Evolutionary conservation across 495 filamentous ascomycete species (phyloP).

Genomic region (Endocarpon pusillum): DNA sequence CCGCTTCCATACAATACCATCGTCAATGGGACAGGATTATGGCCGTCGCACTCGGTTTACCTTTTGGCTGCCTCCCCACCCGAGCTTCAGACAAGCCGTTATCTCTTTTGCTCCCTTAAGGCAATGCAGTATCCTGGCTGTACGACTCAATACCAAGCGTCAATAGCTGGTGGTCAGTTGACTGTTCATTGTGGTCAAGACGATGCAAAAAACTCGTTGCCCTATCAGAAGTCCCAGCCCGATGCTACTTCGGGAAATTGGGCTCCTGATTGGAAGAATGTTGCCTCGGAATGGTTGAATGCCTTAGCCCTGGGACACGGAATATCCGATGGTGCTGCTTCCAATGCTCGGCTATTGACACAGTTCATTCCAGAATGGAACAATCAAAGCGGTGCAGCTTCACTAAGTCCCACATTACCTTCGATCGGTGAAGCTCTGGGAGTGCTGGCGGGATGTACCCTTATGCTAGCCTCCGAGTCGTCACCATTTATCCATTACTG

Average conservation of each 20-base stretch:
- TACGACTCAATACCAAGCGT: conserved; percentile 42
- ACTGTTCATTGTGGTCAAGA: conserved; percentile 1
- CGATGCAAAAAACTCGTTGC: neutral
- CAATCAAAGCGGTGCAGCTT: conserved; percentile 2
- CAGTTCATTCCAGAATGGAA: conserved; percentile 24
- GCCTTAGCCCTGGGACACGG: conserved; percentile 43
- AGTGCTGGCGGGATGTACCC: conserved; percentile 44
- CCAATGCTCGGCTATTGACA: conserved; percentile 46
- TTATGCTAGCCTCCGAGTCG: conserved; percentile 34
- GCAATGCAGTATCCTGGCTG: conserved; percentile 41
- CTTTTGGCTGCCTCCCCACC: conserved; percentile 36
- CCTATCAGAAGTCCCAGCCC: neutral
- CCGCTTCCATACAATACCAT: conserved; percentile 49
- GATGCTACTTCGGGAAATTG: conserved; percentile 17
- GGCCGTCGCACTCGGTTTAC: conserved; percentile 36
- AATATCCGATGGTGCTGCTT: conserved; percentile 36
- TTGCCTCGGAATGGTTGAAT: conserved; percentile 38
- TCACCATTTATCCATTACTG: conserved; percentile 41
- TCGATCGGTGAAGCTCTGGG: conserved; percentile 50
- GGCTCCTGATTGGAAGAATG: conserved; percentile 36
- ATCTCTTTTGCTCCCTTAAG: conserved; percentile 44
- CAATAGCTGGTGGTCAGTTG: conserved; percentile 35
- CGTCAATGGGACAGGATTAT: conserved; percentile 30
- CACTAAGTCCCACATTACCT: conserved; percentile 28
- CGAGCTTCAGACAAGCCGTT: conserved; percentile 17